phyloP scores from a whole-genome alignment of 176 grass and related monocot genomes.

The Metroxylon sagu region DNA sequence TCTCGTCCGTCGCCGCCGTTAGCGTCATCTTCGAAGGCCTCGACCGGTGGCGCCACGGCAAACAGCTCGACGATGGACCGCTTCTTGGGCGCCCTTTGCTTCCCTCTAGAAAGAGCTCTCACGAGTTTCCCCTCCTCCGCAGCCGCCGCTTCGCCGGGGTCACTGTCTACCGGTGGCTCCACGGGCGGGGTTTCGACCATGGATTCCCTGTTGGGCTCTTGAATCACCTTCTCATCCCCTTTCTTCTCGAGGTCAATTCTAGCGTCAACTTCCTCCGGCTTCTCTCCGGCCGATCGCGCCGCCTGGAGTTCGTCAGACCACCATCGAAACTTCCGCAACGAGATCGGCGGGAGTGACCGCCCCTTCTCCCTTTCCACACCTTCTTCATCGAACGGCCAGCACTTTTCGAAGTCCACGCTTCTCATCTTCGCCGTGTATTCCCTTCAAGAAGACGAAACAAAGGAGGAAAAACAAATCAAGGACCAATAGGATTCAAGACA shows the following conservation, averaged over 20 bases:
- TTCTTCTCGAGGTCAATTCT: background rate
- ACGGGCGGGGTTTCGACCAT: background rate
- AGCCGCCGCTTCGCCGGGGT: background rate
- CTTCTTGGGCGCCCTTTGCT: conserved; percentile 42
- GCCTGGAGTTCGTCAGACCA: conserved; percentile 39
- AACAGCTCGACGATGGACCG: conserved; percentile 51
- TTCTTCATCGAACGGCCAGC: conserved; percentile 14
- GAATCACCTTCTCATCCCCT: background rate
- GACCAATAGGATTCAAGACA: background rate
- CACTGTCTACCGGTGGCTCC: background rate
- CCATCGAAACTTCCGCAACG: conserved; percentile 35
- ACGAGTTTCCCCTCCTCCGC: background rate
- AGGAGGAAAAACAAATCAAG: background rate
- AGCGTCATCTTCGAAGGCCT: background rate
- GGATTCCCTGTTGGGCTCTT: too few relatives aligned
- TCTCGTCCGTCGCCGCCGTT: background rate
- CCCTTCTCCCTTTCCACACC: background rate
- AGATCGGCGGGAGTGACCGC: conserved; percentile 30
- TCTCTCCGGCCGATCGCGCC: background rate
- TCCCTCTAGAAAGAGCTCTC: conserved; percentile 2
- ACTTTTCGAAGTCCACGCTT: conserved; percentile 2
- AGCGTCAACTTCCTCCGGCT: too few relatives aligned
- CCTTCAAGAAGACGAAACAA: conserved; percentile 15
- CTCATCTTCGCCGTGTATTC: conserved; percentile 25
- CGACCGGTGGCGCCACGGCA: conserved; percentile 28